These are phyloP conservation scores for Pachyrhizus erosus DNA, from an alignment of 306 rosid genomes.

Conservation along the genomic window DNA sequence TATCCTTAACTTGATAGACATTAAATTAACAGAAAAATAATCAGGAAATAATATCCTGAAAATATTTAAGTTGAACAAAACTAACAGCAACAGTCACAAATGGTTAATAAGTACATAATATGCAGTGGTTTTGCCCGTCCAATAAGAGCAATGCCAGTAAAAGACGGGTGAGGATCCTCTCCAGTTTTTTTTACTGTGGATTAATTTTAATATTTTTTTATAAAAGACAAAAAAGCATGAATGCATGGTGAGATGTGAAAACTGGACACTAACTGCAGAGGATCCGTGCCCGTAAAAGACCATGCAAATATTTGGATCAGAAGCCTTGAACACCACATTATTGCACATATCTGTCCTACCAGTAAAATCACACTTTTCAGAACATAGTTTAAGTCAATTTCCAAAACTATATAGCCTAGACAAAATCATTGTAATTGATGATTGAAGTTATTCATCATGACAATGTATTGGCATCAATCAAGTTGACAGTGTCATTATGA, in stretches of 20 bases:
- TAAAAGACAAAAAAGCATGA: no score
- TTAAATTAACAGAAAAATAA: constrained; percentile 29
- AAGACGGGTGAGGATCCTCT: no score
- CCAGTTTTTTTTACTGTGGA: no score
- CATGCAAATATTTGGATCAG: constrained; percentile 4
- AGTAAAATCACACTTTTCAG: neutral
- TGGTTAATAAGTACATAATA: neutral
- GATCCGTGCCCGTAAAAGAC: neutral
- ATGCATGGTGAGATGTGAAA: no score
- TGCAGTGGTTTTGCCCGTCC: neutral
- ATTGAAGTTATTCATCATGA: constrained; percentile 12
- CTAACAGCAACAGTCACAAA: constrained; percentile 2
- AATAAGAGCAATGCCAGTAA: neutral
- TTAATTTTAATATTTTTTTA: no score
- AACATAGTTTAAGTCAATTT: neutral
- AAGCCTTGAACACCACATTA: constrained; percentile 12
- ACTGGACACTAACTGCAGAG: no score
- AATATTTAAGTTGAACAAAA: constrained; percentile 7
- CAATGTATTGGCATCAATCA: neutral
- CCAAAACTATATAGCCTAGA: neutral
- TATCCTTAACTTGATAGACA: constrained; percentile 30
- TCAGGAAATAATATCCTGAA: neutral
- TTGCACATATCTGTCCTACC: neutral
- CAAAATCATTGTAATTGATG: neutral
- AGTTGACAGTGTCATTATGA: neutral